Evolutionary conservation across 2,329 filamentous ascomycete species (phyloP), one percentile per base, ranked within the genome.

Genomic region (Sordariomycetes sp.): DNA sequence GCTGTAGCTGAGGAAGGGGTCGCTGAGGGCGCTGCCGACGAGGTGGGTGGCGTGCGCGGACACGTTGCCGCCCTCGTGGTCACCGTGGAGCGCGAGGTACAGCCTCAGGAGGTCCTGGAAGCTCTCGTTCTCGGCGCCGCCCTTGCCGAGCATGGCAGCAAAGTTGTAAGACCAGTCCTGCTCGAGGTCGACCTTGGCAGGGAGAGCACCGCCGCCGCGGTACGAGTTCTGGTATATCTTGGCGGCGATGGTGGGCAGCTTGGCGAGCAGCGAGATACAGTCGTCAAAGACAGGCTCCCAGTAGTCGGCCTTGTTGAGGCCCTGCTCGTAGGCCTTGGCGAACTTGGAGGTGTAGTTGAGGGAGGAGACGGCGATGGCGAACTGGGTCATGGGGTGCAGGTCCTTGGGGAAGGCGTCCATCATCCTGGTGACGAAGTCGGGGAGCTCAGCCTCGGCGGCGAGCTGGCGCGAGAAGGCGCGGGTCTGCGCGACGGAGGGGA

Each of bases 151-250:
- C 84, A 97, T 90, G 62, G 90, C 89, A 52, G 94, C 94, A 67
- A 96, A 99, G 80, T 99, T 99, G 79, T 96, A 95, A 0, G 91
- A 87, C 94, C 94, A 99, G 73, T 99, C 94, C 74, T 96, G 89
- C 64, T 87, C 80, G 59, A 82, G 72, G 65, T 99, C 91, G 54
- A 95, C 77, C 70, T 87, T 76, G 64, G 86, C 81, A 10, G 89
- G 84, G 61, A 96, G 77, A 62, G 87, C 76, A 66, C 86, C 85
- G 59, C 79, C 80, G 69, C 91, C 83, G 64, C 82, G 77, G 80
- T 94, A 89, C 62, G 90, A 78, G 71, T 94, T 94, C 67, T 96
- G 90, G 79, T 99, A 96, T 68, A 99, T 96, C 74, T 96, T 95
- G 59, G 94, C 94, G 32, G 94, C 94, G 64, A 99, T 91, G 60